Base-by-base conservation (phyloP, 495 filamentous ascomycete genomes). In the Talaromyces ruber region DNA sequence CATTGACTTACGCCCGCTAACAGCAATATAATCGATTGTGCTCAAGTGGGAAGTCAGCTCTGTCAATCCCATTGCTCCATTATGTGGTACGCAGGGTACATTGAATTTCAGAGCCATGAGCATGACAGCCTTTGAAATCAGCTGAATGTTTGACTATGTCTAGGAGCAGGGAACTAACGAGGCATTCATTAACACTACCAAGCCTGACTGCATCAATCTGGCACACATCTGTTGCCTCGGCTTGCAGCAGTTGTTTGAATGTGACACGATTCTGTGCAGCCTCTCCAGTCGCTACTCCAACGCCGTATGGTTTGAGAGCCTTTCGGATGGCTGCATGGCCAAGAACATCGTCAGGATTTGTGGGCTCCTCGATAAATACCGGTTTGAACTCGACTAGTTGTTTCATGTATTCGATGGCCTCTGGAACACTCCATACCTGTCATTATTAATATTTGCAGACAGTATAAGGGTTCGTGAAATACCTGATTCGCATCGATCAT, bases 361-460 rank as follows among this genome's bases (percentile, higher is more conserved):
- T 92, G 4, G 89, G 89, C 79, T 92, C 89, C 73, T 93, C 89
- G 68, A 93, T 92, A 71, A 92, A 93, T 87, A 88, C 90, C 25
- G 89, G 89, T 72, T 84, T 82, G 74, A 88, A 92, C 59, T 87
- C 83, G 21, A 77, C 84, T 28, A 93, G 82, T 62, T 86, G 65
- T 64, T 82, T 75, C 87, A 91, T 92, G 74, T 89, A 86, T 54
- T 80, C 83, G 64, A 93, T 89, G 0, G 89, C 89, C 69, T 93
- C 87, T 21, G 87, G 87, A 4, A 92, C 89, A 37, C 80, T 84
- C 89, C 89, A 93, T 11, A 92, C 81, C 68, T 76, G 52, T 16
- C 25, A 16, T 8, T 9, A 47, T 47, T 47, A 47, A n/a, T 6
- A n/a, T 21, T 47, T 18, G 18, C 43, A 8, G 12, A 1, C 14